Evolutionary conservation across 2,329 filamentous ascomycete genomes (phyloP).

Genomic region (Gaeumannomyces tritici): DNA sequence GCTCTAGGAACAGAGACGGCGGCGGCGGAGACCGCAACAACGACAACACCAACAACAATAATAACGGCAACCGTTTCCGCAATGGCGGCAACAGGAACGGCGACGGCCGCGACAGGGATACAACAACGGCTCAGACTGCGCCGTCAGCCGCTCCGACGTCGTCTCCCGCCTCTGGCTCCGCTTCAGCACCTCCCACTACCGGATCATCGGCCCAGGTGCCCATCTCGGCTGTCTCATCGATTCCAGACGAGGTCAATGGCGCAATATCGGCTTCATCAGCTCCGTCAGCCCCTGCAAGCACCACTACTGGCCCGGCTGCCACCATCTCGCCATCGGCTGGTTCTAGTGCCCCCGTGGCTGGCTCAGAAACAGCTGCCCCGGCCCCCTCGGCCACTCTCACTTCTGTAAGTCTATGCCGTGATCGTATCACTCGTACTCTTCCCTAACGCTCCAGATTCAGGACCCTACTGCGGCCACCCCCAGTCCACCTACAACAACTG

Average conservation of each 20-base stretch:
- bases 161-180: not conserved
- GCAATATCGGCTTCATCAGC: not conserved
- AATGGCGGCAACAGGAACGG: conserved; percentile 1
- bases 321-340: too few relatives aligned
- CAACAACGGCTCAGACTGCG: not conserved
- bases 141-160: not conserved
- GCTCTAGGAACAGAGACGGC: not conserved
- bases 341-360: too few relatives aligned
- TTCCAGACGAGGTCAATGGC: not conserved
- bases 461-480: not conserved
- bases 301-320: too few relatives aligned
- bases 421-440: too few relatives aligned
- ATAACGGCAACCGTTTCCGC: conserved; percentile 3
- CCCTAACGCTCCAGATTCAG: conserved; percentile 1
- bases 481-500: not conserved
- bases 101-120: not conserved
- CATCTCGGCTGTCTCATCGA: not conserved
- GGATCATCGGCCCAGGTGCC: not conserved
- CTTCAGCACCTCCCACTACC: not conserved
- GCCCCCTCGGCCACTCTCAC: too few relatives aligned
- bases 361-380: too few relatives aligned
- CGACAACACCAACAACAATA: conserved; percentile 4
- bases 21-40: conserved; percentile 1
- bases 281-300: not conserved
- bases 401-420: too few relatives aligned